phyloP scores from a whole-genome alignment of 495 filamentous ascomycete species.

The Penicillium canariense region DNA sequence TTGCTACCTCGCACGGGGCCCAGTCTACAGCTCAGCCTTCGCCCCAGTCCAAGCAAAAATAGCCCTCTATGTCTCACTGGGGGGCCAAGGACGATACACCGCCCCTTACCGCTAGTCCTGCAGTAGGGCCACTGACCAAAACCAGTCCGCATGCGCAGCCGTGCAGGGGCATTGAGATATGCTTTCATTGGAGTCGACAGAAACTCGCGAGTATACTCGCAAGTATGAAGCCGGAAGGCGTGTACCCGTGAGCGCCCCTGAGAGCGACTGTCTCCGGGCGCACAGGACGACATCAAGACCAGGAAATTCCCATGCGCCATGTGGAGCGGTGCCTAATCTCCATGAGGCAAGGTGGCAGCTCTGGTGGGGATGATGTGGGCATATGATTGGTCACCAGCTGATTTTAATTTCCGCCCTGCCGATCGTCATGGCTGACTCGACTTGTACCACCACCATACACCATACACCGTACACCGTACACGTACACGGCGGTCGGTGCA shows the following conservation, averaged over 20 bases:
- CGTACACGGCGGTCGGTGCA: background rate
- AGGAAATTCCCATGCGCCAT: slow-evolving; percentile 19
- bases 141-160: background rate
- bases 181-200: no score
- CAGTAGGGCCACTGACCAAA: background rate
- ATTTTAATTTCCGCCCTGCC: slow-evolving; percentile 28
- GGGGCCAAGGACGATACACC: background rate
- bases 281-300: slow-evolving; percentile 9
- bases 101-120: slow-evolving; percentile 7
- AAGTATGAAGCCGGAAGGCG: background rate
- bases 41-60: background rate
- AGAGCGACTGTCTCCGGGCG: background rate
- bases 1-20: background rate
- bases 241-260: background rate
- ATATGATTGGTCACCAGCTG: slow-evolving; percentile 6
- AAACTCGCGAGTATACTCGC: no score
- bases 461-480: background rate
- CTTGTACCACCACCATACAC: background rate
- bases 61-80: slow-evolving; percentile 10
- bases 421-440: slow-evolving; percentile 15
- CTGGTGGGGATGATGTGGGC: background rate
- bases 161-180: no score
- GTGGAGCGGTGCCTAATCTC: slow-evolving; percentile 15
- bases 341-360: slow-evolving; percentile 15
- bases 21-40: background rate